A percentile compares a stretch with the other conserved stretches of the same genome.
These are phyloP conservation scores for Fraxinus paxiana DNA, from an alignment of 305 asterid species.

Conservation along the genomic window DNA sequence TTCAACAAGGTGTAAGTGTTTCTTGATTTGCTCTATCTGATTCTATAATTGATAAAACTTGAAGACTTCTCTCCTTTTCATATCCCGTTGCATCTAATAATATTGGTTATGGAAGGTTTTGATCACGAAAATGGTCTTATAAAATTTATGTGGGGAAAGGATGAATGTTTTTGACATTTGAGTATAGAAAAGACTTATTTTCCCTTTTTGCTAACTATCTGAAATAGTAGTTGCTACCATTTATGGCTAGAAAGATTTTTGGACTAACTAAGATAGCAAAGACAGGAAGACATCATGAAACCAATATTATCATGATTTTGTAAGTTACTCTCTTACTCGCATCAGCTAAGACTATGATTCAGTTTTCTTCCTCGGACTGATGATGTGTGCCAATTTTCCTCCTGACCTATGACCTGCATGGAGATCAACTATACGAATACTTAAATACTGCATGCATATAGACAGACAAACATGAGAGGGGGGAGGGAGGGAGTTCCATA, in stretches of 20 bases:
- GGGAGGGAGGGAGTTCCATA: neutral
- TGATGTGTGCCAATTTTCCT: neutral
- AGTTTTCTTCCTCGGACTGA: neutral
- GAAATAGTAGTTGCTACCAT: neutral
- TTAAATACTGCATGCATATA: neutral
- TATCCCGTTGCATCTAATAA: neutral
- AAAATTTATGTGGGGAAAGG: neutral
- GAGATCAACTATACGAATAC: neutral
- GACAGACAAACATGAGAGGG: neutral
- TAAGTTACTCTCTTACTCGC: neutral
- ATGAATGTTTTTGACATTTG: neutral
- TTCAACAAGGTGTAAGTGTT: slow-evolving; percentile 81
- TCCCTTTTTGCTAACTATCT: neutral
- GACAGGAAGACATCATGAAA: neutral
- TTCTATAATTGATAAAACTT: neutral
- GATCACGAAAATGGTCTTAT: neutral
- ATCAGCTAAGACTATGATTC: neutral
- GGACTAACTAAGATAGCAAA: neutral
- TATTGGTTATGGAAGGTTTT: neutral
- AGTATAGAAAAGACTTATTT: neutral
- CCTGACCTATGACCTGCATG: neutral
- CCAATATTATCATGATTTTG: neutral
- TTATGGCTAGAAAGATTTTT: slow-evolving; percentile 7
- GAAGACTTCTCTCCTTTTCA: neutral
- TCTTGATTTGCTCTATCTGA: slow-evolving; percentile 29